A percentile compares a stretch with the other conserved stretches of the same genome.
These are phyloP conservation scores for Pseudogymnoascus sp. DNA, from an alignment of 2,329 filamentous ascomycete species.

Conservation along the genomic window DNA sequence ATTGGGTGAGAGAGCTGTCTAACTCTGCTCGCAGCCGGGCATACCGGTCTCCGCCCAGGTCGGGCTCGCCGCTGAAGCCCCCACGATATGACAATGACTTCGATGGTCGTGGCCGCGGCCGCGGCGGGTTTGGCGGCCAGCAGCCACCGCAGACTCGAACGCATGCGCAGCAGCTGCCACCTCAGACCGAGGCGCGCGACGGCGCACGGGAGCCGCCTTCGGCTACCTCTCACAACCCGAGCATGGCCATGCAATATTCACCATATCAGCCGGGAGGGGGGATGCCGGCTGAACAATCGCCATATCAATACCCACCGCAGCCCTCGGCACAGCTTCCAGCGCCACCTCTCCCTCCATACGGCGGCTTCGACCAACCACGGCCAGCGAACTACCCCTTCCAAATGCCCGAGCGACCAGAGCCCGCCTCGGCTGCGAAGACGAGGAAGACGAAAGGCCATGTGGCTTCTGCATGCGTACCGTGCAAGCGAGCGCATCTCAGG, in stretches of 20 bases:
- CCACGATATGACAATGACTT: slow-evolving; percentile 52
- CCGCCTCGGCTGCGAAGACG: slow-evolving; percentile 44
- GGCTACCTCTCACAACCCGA: not conserved
- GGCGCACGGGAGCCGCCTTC: not conserved
- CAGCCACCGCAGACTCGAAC: not conserved
- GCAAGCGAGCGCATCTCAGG: slow-evolving; percentile 75
- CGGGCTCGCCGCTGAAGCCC: slow-evolving; percentile 58
- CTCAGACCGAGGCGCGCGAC: slow-evolving; percentile 7
- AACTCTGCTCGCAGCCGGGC: slow-evolving; percentile 50
- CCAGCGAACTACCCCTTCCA: not conserved
- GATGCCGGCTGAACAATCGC: not conserved
- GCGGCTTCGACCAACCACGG: not conserved
- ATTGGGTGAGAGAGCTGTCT: slow-evolving; percentile 49
- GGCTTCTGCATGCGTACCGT: slow-evolving; percentile 77
- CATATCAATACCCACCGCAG: not conserved
- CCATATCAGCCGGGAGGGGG: slow-evolving; percentile 19
- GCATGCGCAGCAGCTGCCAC: slow-evolving; percentile 20
- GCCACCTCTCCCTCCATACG: not conserved
- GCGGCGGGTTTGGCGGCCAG: slow-evolving; percentile 27
- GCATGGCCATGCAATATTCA: slow-evolving; percentile 18
- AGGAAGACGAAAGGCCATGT: slow-evolving; percentile 74
- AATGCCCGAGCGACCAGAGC: slow-evolving; percentile 1
- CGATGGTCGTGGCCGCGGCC: slow-evolving; percentile 47
- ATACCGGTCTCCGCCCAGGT: slow-evolving; percentile 70
- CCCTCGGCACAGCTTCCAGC: not conserved